Base-by-base conservation (phyloP, 1,284 basidiomycete species). In the Puccinia polysora region DNA sequence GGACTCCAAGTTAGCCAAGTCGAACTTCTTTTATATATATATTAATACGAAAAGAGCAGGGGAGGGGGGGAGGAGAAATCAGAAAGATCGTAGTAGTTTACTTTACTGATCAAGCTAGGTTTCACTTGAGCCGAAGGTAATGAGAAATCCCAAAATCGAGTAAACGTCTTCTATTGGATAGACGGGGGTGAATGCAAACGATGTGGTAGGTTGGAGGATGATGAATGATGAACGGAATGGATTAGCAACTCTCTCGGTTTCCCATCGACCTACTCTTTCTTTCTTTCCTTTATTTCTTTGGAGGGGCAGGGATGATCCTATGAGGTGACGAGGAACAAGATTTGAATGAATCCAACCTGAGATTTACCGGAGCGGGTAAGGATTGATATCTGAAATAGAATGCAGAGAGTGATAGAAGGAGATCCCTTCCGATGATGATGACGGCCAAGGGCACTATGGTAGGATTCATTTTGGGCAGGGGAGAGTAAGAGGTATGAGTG, bases 371-470 rank as follows among this genome's bases (percentile, higher is more conserved):
- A 58, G 84, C 82, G 8, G 93, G 89, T 6, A 98, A 82, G 0
- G 93, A 90, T 2, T 87, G 89, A 81, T 90, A 98, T 30, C 95
- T 88, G 76, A 97, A 91, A 78, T 90, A 92, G 78, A 99, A 94
- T 2, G 95, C 96, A 4, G 90, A 90, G 5, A 96, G 79, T 74
- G 89, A 89, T 52, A 99, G 84, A 4, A 89, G 84, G 1, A 91
- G 85, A 79, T 99, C 95, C 28, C 95, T 85, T 2, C 92, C 93
- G 45, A 98, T 83, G 76, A 99, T 91, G 68, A 97, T 83, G 0
- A 85, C 83, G 0, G 91, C 90, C 1, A 98, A 82, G 7, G 90
- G 88, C 23, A 90, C 92, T 96, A 73, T 49, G 2, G 74, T 23
- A 18, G 4, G 62, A 18, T 23, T 30, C 53, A 18, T n/a, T 30